phyloP scores from a whole-genome alignment of 139 green algal genomes.

The Coelastrella sp. region DNA sequence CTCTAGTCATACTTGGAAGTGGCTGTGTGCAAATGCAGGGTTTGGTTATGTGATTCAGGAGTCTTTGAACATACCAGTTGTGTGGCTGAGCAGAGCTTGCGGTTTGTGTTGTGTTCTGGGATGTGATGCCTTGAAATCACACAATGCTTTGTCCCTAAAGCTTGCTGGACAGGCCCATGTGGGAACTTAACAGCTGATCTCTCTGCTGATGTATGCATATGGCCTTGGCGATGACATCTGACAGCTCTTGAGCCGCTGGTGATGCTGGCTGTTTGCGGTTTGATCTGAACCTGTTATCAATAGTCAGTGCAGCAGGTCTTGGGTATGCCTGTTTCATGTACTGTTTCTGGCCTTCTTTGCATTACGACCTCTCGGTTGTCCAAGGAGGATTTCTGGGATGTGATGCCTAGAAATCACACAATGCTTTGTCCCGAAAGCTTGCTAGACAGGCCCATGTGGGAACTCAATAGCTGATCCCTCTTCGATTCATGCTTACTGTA shows the following conservation, averaged over 20 bases:
- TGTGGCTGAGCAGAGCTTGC: neutral
- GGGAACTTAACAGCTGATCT: slow-evolving; percentile 37
- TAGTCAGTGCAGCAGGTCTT: no score
- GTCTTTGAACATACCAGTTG: no score
- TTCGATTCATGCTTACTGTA: neutral
- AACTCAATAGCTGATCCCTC: slow-evolving; percentile 31
- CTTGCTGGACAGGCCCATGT: slow-evolving; percentile 4
- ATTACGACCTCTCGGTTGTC: no score
- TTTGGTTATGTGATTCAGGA: no score
- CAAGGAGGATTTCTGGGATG: neutral
- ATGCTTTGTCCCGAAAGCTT: slow-evolving; percentile 45
- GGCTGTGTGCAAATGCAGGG: no score
- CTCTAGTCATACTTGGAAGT: no score
- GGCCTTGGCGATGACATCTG: no score
- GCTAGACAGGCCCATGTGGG: slow-evolving; percentile 8
- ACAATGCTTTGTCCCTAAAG: slow-evolving; percentile 50
- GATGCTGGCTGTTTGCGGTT: no score
- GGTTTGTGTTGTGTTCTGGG: slow-evolving; percentile 19
- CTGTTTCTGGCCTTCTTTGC: no score
- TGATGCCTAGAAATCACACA: slow-evolving; percentile 48
- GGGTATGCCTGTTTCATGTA: no score
- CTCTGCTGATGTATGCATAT: neutral
- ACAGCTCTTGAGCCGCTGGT: no score
- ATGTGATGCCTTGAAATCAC: slow-evolving; percentile 48
- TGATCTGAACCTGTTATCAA: no score